Conservation (phyloP, 2,329 filamentous ascomycete species). For the Ophiocordyceps robertsii region DNA sequence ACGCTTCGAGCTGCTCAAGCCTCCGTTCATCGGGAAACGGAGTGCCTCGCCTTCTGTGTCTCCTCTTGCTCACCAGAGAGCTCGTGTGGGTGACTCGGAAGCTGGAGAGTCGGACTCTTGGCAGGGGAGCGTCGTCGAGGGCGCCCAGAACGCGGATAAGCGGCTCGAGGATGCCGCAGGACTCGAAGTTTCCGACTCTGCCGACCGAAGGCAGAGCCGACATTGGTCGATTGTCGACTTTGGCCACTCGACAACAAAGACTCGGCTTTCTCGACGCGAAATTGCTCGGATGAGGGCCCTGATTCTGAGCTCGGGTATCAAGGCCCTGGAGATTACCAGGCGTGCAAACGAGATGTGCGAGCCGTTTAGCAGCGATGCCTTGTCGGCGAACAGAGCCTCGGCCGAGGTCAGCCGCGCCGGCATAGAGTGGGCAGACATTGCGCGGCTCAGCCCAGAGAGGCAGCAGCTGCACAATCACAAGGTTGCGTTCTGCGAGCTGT, state of each 20-base stretch:
- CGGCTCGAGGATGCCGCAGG: constrained; percentile 20
- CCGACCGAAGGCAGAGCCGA: constrained; percentile 15
- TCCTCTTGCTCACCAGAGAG: constrained; percentile 12
- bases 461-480: constrained; percentile 17
- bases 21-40: constrained; percentile 33
- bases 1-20: constrained; percentile 34
- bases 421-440: constrained; percentile 28
- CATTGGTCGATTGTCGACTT: constrained; percentile 41
- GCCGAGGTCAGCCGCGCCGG: constrained; percentile 8
- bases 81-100: constrained; percentile 16
- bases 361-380: constrained; percentile 14
- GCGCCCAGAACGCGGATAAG: constrained; percentile 18
- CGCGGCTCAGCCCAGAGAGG: constrained; percentile 23
- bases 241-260: constrained; percentile 19
- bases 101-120: constrained; percentile 25
- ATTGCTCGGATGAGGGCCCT: constrained; percentile 66
- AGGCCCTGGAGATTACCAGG: constrained; percentile 66
- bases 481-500: constrained; percentile 29
- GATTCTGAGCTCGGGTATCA: constrained; percentile 75
- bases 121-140: constrained; percentile 14
- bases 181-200: constrained; percentile 11
- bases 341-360: constrained; percentile 40
- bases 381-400: constrained; percentile 9
- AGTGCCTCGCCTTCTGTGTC: constrained; percentile 24
- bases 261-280: constrained; percentile 50